These are phyloP conservation scores for Eucalyptus erythrocorys DNA, from an alignment of 345 rosid genomes.

Conservation along the genomic window DNA sequence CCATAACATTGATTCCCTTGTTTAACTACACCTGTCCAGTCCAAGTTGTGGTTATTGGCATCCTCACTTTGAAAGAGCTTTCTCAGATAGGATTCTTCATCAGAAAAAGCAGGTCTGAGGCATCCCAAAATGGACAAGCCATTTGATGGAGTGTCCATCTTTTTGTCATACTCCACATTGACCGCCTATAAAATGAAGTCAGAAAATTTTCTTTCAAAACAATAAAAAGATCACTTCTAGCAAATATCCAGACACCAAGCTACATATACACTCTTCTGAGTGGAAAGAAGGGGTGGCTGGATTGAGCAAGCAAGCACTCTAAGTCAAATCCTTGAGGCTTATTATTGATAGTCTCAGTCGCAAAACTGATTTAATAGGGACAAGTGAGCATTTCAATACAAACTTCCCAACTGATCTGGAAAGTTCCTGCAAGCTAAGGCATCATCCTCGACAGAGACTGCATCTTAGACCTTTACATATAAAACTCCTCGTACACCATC, in stretches of 20 bases:
- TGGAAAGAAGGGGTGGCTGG: neutral
- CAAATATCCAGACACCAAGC: neutral
- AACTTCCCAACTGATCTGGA: neutral
- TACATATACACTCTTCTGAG: neutral
- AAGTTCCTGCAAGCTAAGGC: neutral
- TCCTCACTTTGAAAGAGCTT: conserved; percentile 32
- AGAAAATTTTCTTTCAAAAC: neutral
- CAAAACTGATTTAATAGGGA: neutral
- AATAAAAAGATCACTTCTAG: neutral
- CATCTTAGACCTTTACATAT: neutral
- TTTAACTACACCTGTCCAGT: conserved; percentile 42
- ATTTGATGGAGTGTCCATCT: conserved; percentile 79
- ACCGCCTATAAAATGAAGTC: conserved; percentile 28
- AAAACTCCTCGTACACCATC: neutral
- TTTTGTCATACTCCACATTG: conserved; percentile 35
- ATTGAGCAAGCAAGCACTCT: neutral
- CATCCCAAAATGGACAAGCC: conserved; percentile 82
- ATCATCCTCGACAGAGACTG: neutral
- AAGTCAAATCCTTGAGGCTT: neutral
- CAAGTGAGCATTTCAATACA: neutral
- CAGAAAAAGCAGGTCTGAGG: conserved; percentile 71
- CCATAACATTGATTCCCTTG: neutral
- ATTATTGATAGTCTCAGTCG: neutral
- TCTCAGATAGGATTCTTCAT: conserved; percentile 70
- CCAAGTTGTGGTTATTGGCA: conserved; percentile 40